A percentile compares a stretch with the other conserved stretches of the same genome.
Evolutionary conservation across 1,284 basidiomycete species (phyloP).

Genomic region (Dichomitus squalens): DNA sequence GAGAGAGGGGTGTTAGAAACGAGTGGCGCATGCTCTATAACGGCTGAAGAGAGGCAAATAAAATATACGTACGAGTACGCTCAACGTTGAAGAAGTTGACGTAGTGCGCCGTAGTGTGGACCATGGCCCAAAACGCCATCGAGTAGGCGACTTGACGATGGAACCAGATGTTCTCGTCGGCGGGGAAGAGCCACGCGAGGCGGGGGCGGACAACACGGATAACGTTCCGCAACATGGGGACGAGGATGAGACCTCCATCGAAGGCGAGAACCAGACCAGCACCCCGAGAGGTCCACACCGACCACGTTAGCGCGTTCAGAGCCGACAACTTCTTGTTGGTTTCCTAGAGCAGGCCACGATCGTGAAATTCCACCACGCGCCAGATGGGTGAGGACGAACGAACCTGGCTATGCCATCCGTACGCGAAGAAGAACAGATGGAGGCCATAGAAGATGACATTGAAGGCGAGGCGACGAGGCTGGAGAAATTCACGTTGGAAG

Average conservation of each 20-base stretch:
- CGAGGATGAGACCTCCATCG: constrained; percentile 79
- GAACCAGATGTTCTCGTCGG: constrained; percentile 92
- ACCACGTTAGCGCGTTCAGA: constrained; percentile 76
- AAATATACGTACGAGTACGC: constrained; percentile 61
- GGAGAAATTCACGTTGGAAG: constrained; percentile 71
- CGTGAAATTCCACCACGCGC: neutral
- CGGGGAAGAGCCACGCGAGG: constrained; percentile 77
- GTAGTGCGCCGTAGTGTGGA: constrained; percentile 89
- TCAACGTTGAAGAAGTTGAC: constrained; percentile 91
- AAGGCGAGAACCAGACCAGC: constrained; percentile 86
- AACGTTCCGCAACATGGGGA: constrained; percentile 86
- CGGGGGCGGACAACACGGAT: constrained; percentile 80
- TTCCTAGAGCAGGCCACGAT: constrained; percentile 42
- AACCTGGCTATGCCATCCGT: constrained; percentile 83
- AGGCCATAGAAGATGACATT: constrained; percentile 78
- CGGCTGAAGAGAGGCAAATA: neutral
- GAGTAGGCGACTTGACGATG: constrained; percentile 91
- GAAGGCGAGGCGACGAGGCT: constrained; percentile 64
- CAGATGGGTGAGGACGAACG: constrained; percentile 10
- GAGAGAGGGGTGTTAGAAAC: constrained; percentile 6
- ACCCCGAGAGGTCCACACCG: constrained; percentile 85
- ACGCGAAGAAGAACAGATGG: constrained; percentile 70
- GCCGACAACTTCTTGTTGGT: constrained; percentile 65
- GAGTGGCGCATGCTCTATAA: neutral
- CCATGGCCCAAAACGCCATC: constrained; percentile 84